Percentiles rank a stretch among this genome's conserved stretches.
phyloP scores from a whole-genome alignment of 805 yeast species.

The Cyberlindnera meyerae region DNA sequence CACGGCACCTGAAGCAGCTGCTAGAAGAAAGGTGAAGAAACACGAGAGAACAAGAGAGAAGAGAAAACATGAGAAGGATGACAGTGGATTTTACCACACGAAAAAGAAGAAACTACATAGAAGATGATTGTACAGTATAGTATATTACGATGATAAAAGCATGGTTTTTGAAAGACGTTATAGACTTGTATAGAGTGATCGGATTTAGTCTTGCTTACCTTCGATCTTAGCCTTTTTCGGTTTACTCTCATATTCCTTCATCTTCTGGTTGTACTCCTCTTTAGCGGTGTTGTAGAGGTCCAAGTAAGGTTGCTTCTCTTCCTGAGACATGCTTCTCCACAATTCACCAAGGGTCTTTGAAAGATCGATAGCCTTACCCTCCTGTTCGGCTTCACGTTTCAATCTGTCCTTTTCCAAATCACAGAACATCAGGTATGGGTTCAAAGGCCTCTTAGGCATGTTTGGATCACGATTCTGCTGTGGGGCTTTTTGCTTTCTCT shows the following conservation, averaged over 20 bases:
- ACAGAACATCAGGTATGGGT: slow-evolving; percentile 80
- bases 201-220: no score
- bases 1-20: slow-evolving; percentile 76
- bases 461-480: slow-evolving; percentile 70
- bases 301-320: slow-evolving; percentile 66
- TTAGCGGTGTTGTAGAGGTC: slow-evolving; percentile 76
- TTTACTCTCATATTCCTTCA: slow-evolving; percentile 45
- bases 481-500: slow-evolving; percentile 15
- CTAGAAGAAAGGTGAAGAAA: slow-evolving; percentile 69
- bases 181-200: no score
- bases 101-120: slow-evolving; percentile 41
- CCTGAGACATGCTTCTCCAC: slow-evolving; percentile 73
- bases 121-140: slow-evolving; percentile 3
- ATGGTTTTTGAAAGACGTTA: not conserved
- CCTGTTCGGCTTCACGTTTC: slow-evolving; percentile 51
- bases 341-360: slow-evolving; percentile 78
- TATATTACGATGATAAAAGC: not conserved
- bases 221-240: slow-evolving; percentile 12
- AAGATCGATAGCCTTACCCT: slow-evolving; percentile 55
- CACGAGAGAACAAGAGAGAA: slow-evolving; percentile 73
- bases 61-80: slow-evolving; percentile 71
- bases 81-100: slow-evolving; percentile 65
- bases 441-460: slow-evolving; percentile 84
- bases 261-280: slow-evolving; percentile 67
- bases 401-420: slow-evolving; percentile 78